Conservation (phyloP, 225 moss, liverwort and hornwort genomes). For the Takakia lepidozioides region DNA sequence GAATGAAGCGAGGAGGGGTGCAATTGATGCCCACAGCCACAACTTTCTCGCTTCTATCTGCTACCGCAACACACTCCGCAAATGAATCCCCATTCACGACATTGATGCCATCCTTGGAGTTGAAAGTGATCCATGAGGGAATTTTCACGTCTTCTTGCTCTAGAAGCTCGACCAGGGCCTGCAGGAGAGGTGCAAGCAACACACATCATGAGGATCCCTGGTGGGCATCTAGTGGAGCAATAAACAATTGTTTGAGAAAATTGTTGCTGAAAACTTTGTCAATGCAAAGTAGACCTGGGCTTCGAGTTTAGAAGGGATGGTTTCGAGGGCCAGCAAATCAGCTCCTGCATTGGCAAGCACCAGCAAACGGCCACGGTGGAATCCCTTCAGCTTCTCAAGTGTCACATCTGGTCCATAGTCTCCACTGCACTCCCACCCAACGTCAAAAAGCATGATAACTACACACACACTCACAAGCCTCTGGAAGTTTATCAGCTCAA, state of each 20-base stretch:
- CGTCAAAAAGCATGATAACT: no score
- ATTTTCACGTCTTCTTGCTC: constrained; percentile 62
- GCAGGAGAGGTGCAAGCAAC: constrained; percentile 10
- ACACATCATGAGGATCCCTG: no score
- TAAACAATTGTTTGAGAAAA: no score
- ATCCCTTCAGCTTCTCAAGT: constrained; percentile 82
- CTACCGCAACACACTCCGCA: constrained; percentile 60
- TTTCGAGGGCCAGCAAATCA: constrained; percentile 85
- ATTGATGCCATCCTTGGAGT: constrained; percentile 82
- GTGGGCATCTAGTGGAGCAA: no score
- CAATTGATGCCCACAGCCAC: constrained; percentile 92
- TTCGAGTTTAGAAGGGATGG: constrained; percentile 87
- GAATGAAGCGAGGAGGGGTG: constrained; percentile 82
- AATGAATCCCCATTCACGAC: constrained; percentile 80
- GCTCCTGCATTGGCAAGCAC: constrained; percentile 83
- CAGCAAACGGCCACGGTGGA: constrained; percentile 66
- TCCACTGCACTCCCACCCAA: constrained; percentile 40
- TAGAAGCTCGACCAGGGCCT: constrained; percentile 86
- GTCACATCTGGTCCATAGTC: constrained; percentile 82
- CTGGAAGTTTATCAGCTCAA: no score
- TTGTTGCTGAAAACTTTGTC: no score
- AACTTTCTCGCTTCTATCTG: constrained; percentile 56
- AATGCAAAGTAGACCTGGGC: constrained; percentile 64
- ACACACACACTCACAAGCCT: no score
- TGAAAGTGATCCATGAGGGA: constrained; percentile 82